Base-by-base conservation (phyloP, 345 rosid species). In the Gynandropsis gynandra region DNA sequence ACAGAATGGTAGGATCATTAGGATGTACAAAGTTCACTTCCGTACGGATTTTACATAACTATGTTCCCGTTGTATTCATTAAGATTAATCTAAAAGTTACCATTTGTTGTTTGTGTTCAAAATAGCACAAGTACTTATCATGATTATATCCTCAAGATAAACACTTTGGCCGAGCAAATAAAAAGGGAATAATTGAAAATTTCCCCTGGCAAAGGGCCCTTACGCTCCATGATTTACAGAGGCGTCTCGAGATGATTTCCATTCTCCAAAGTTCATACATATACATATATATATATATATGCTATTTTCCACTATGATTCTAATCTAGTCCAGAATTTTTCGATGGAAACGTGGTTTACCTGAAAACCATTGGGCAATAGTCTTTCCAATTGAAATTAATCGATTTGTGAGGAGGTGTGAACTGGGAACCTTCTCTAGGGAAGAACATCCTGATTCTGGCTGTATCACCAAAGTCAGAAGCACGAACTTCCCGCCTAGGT, bases 291-390 rank as follows among this genome's bases (percentile, higher is more conserved):
- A 61, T 16, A 45, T 37, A 9, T 32, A 9, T 10, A 21, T 37
- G 37, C 54, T 12, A 29, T 31, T 39, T 13, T 19, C 7, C 31
- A 16, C 16, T 8, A 27, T 16, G 13, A 42, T 34, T 56, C 16
- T 3, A 35, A 56, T 34, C 20, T 27, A 29, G n/a, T 64, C 32
- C 45, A 16, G 31, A 8, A 44, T 4, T 14, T 49, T 7, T 29
- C n/a, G n/a, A 13, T 52, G 33, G 27, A 58, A 33, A 53, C 39
- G 16, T 31, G 29, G 35, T 21, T 49, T 77, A 90, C 98, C 98
- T 87, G 77, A 90, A 90, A 70, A 87, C 98, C 98, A 87, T 87
- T 37, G 98, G 98, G 67, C 98, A 87, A 61, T 87, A 90, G 63
- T 90, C 98, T 69, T 87, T 90, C 98, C 98, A 90, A 55, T 65